Conservation (phyloP, 176 grass and related monocot genomes). For the Saccharum officinarum region DNA sequence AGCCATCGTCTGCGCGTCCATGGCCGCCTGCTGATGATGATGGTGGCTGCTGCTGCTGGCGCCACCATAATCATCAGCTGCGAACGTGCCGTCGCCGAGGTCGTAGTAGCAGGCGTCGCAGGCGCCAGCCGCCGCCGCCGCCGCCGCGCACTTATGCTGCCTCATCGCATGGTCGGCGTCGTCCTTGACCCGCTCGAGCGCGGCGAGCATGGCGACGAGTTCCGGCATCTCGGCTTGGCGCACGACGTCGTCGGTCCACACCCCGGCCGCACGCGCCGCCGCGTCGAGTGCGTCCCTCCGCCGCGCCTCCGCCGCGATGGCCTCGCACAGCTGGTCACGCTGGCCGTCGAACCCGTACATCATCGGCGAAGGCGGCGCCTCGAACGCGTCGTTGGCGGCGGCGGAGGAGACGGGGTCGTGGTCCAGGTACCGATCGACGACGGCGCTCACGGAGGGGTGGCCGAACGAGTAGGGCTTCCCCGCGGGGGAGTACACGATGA, state of each 20-base stretch:
- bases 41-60: not conserved
- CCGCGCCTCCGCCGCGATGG: constrained; percentile 15
- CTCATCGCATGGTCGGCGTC: constrained; percentile 5
- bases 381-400: not conserved
- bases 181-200: constrained; percentile 40
- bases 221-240: not conserved
- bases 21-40: not conserved
- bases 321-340: not conserved
- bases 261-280: constrained; percentile 10
- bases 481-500: constrained; percentile 66
- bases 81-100: not conserved
- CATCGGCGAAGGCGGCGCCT: not conserved
- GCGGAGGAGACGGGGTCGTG: not conserved
- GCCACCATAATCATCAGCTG: not conserved
- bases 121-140: not conserved
- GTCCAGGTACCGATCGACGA: constrained; percentile 33
- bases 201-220: constrained; percentile 13
- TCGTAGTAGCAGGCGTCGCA: not conserved
- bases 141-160: not conserved
- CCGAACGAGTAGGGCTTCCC: constrained; percentile 48
- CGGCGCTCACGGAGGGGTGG: constrained; percentile 45
- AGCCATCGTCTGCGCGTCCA: not conserved
- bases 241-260: constrained; percentile 27
- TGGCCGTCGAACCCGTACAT: not conserved
- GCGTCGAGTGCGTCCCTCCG: constrained; percentile 26